Evolutionary conservation across 441 rosid species (phyloP).

Genomic region (Macaranga tanarius): DNA sequence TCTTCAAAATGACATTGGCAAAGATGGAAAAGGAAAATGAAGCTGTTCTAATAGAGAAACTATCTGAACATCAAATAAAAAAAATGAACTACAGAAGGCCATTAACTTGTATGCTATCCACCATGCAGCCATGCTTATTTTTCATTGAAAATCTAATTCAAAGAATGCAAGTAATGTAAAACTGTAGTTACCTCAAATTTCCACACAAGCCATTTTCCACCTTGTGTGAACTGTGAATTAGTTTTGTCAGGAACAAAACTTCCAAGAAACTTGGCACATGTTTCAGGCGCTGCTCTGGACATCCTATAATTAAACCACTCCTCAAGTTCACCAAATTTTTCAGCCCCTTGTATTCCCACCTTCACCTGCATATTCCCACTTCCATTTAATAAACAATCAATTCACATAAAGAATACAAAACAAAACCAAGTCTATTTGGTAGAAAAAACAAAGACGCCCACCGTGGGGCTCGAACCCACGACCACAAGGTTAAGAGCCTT

Average conservation of each 20-base stretch:
- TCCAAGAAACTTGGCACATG: slow-evolving; percentile 91
- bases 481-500: too few relatives aligned
- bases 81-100: not conserved
- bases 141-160: slow-evolving; percentile 2
- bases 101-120: not conserved
- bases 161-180: too few relatives aligned
- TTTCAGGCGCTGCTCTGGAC: slow-evolving; percentile 96
- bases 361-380: slow-evolving; percentile 56
- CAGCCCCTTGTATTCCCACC: slow-evolving; percentile 76
- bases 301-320: slow-evolving; percentile 98
- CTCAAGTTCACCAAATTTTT: slow-evolving; percentile 83
- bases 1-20: slow-evolving; percentile 6
- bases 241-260: slow-evolving; percentile 82
- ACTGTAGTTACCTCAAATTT: slow-evolving; percentile 70
- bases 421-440: too few relatives aligned
- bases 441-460: not conserved
- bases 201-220: slow-evolving; percentile 99
- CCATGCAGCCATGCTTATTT: not conserved
- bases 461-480: not conserved
- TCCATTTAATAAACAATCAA: not conserved
- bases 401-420: not conserved
- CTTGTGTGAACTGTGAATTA: slow-evolving; percentile 57
- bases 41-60: not conserved
- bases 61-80: not conserved
- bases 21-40: not conserved